phyloP scores from a whole-genome alignment of 2,329 filamentous ascomycete species.

The Magnaporthiopsis poae region DNA sequence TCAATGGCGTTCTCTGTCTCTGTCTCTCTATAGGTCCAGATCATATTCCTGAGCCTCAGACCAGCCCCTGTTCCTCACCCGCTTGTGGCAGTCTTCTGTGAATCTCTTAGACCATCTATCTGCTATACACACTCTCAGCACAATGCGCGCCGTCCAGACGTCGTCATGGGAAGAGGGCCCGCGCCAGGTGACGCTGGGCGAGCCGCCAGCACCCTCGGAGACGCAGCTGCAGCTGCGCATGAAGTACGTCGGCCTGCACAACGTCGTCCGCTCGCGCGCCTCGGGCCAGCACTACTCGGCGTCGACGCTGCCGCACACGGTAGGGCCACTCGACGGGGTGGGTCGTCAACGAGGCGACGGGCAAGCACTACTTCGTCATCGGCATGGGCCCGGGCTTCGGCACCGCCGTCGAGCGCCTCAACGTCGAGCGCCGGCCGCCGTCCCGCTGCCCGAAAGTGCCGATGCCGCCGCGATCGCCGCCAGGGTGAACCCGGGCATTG shows the following conservation, averaged over 20 bases:
- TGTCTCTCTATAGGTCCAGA: not conserved
- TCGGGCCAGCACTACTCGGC: constrained; percentile 45
- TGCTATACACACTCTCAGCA: not conserved
- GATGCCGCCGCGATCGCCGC: constrained; percentile 42
- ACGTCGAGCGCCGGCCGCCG: constrained; percentile 30
- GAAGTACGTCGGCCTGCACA: constrained; percentile 41
- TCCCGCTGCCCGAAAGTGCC: constrained; percentile 32
- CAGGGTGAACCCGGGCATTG: constrained; percentile 45
- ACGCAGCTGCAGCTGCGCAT: constrained; percentile 38
- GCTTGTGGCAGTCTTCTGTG: not conserved
- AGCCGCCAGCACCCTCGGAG: not conserved
- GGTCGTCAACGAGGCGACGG: constrained; percentile 34
- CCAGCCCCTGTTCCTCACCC: not conserved
- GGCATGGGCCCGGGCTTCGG: constrained; percentile 28
- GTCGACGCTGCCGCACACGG: constrained; percentile 37
- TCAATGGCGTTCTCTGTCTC: not conserved
- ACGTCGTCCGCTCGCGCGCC: constrained; percentile 43
- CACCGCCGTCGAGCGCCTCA: constrained; percentile 38
- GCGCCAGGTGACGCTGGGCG: not conserved
- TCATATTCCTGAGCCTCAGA: not conserved
- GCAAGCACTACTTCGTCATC: constrained; percentile 40
- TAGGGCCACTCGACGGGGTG: constrained; percentile 47
- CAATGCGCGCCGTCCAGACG: constrained; percentile 2
- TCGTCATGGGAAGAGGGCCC: not conserved
- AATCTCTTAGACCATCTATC: no score